Evolutionary conservation across 2,329 filamentous ascomycete genomes (phyloP).

Genomic region (Phialocephala subalpina): DNA sequence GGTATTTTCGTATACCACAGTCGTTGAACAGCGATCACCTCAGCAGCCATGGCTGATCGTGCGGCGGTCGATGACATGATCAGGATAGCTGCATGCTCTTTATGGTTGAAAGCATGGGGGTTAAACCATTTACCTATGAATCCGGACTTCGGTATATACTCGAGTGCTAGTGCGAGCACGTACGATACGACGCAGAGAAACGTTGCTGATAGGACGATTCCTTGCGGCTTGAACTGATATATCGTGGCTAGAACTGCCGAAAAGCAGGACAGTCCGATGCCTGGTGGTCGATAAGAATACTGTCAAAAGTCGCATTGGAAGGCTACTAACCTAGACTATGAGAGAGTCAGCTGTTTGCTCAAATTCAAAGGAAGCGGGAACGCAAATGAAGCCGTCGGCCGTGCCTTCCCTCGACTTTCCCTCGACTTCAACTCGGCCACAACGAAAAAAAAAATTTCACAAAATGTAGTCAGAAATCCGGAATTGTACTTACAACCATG

Average conservation of each 20-base stretch:
- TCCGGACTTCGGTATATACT: slow-evolving; percentile 45
- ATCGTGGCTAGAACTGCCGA: slow-evolving; percentile 51
- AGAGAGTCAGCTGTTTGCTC: background rate
- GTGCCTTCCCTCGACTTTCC: background rate
- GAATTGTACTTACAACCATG: slow-evolving; percentile 41
- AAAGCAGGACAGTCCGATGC: slow-evolving; percentile 45
- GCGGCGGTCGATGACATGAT: slow-evolving; percentile 61
- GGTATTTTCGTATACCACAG: slow-evolving; percentile 77
- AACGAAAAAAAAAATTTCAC: no score
- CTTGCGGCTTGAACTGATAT: slow-evolving; percentile 56
- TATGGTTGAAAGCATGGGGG: slow-evolving; percentile 73
- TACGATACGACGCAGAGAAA: slow-evolving; percentile 54
- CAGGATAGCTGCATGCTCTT: slow-evolving; percentile 72
- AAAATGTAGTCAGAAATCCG: no score
- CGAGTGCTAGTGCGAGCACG: slow-evolving; percentile 38
- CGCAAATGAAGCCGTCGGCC: background rate
- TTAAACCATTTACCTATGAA: slow-evolving; percentile 61
- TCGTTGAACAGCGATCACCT: slow-evolving; percentile 74
- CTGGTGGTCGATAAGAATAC: slow-evolving; percentile 21
- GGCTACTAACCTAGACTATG: background rate
- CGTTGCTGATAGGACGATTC: slow-evolving; percentile 50
- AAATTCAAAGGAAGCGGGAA: background rate
- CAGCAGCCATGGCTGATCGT: slow-evolving; percentile 76
- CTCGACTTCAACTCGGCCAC: background rate
- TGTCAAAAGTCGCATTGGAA: background rate